These are phyloP conservation scores for Pseudogymnoascus sp. DNA, from an alignment of 2,329 filamentous ascomycete genomes.

Conservation along the genomic window DNA sequence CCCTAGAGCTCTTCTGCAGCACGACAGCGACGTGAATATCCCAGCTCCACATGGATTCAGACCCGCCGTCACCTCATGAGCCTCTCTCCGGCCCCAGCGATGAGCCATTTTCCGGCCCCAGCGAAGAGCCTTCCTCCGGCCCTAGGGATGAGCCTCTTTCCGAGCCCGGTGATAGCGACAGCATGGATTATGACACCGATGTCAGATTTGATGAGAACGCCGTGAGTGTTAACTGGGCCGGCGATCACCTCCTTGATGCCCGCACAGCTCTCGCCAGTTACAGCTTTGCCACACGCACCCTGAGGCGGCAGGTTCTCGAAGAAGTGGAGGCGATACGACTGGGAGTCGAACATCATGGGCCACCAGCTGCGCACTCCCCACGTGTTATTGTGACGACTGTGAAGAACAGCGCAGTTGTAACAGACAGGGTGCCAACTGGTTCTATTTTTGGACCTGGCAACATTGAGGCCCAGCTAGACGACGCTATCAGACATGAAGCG, in stretches of 20 bases:
- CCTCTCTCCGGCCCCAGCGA: background rate
- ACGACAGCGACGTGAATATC: background rate
- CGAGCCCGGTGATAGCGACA: background rate
- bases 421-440: background rate
- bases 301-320: slow-evolving; percentile 1
- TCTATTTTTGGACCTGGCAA: background rate
- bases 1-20: background rate
- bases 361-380: background rate
- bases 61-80: background rate
- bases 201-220: background rate
- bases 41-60: background rate
- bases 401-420: background rate
- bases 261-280: background rate
- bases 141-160: background rate
- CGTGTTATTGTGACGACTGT: background rate
- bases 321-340: background rate
- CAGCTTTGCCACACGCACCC: background rate
- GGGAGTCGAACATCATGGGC: background rate
- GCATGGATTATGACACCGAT: background rate
- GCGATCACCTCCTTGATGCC: background rate
- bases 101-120: background rate
- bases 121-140: background rate
- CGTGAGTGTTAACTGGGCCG: background rate
- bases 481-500: background rate
- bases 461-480: background rate